phyloP scores from a whole-genome alignment of 2,329 filamentous ascomycete genomes.

The Ambrosiella cleistominuta region DNA sequence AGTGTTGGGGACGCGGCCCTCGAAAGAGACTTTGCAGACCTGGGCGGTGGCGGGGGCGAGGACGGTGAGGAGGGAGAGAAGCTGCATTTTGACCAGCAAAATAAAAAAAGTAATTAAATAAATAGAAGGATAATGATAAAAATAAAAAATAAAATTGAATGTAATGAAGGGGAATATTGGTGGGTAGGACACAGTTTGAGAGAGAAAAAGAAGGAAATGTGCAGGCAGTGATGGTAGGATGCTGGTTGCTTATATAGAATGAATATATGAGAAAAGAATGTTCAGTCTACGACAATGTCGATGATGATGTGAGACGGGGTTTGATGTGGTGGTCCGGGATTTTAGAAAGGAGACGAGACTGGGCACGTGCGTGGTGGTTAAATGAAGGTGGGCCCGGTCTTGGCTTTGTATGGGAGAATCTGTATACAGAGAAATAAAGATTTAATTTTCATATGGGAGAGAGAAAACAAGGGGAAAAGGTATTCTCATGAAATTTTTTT shows the following conservation, averaged over 20 bases:
- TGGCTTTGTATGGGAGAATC: too few species aligned
- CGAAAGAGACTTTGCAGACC: slow-evolving; percentile 20
- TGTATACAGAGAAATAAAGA: too few species aligned
- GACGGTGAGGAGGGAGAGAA: slow-evolving; percentile 20
- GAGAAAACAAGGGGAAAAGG: too few species aligned
- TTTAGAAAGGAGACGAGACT: too few species aligned
- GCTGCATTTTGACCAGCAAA: slow-evolving; percentile 12
- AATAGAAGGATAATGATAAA: slow-evolving; percentile 7
- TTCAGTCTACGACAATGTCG: too few species aligned
- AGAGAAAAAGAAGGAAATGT: neutral
- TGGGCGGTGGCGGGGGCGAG: slow-evolving; percentile 11
- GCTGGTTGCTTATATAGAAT: neutral
- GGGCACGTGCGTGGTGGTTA: too few species aligned
- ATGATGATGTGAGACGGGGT: too few species aligned
- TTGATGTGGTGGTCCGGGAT: too few species aligned
- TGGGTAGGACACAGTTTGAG: slow-evolving; percentile 5
- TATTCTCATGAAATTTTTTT: too few species aligned
- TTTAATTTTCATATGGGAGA: too few species aligned
- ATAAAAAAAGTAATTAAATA: neutral
- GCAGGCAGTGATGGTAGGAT: neutral
- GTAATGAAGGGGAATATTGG: neutral
- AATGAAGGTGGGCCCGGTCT: too few species aligned
- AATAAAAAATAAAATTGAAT: slow-evolving; percentile 1
- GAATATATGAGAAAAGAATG: too few species aligned
- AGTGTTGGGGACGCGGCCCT: slow-evolving; percentile 27